These are phyloP conservation scores for Exophiala alcalophila DNA, from an alignment of 2,329 filamentous ascomycete genomes.

Conservation along the genomic window DNA sequence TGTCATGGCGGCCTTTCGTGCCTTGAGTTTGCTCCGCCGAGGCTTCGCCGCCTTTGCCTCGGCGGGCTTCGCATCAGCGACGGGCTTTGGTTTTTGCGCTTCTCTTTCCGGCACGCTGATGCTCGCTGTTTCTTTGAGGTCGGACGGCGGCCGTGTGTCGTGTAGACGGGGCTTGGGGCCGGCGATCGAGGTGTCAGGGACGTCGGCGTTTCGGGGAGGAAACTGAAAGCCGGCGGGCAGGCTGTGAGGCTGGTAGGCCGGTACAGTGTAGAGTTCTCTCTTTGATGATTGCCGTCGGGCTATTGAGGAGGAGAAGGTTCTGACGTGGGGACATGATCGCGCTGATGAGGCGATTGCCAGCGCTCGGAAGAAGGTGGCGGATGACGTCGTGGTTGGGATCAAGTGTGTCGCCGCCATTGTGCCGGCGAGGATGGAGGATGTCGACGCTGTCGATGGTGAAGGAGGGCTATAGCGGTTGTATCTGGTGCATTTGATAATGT, in stretches of 20 bases:
- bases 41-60: conserved; percentile 47
- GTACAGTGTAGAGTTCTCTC: conserved; percentile 55
- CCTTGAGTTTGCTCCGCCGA: conserved; percentile 62
- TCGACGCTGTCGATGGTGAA: not conserved
- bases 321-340: conserved; percentile 41
- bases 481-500: no score
- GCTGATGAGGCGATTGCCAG: conserved; percentile 38
- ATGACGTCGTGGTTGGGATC: conserved; percentile 48
- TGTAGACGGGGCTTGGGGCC: conserved; percentile 49
- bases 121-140: conserved; percentile 38
- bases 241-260: conserved; percentile 60
- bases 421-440: conserved; percentile 2
- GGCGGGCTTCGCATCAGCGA: conserved; percentile 22
- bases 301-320: conserved; percentile 49
- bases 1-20: conserved; percentile 88
- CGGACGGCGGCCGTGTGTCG: conserved; percentile 47
- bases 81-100: conserved; percentile 63
- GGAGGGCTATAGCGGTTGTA: not conserved
- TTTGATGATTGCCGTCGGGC: conserved; percentile 50
- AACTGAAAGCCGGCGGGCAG: conserved; percentile 56
- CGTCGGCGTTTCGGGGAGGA: conserved; percentile 55
- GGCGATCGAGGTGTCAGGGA: conserved; percentile 61
- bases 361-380: conserved; percentile 41
- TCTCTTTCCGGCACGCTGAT: conserved; percentile 59
- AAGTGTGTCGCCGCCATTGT: conserved; percentile 42